Evolutionary conservation across 805 yeast genomes (phyloP), one percentile per base, ranked within the genome.

Genomic region (Kuraishia piskuri): DNA sequence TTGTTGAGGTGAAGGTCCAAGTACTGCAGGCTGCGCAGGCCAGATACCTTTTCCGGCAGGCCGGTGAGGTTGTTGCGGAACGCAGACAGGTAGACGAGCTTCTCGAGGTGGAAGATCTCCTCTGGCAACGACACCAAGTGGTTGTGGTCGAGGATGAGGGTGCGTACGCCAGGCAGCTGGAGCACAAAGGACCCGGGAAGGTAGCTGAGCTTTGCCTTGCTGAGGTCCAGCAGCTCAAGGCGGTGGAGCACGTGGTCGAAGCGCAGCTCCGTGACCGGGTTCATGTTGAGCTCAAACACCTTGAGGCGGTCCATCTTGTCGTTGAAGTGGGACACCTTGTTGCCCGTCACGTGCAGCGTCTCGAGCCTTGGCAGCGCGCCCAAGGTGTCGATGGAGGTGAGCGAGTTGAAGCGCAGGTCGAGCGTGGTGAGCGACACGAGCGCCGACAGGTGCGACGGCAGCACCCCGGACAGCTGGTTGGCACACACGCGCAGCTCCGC

Each of bases 1-100:
- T 90, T 90, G 68, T 92, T 92, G 47, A 88, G 80, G 68, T 92
- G 97, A 47, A 90, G 69, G 66, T 92, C 97, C 53, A 92, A 72
- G 49, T 77, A 73, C 60, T 78, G 83, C 57, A 92, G 74, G 26
- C 79, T 76, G 2, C 73, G 68, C 53, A 91, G 73, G 17, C 74
- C 62, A 2, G 88, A 84, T 36, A 94, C 78, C 12, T 80, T 78
- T 2, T 72, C 66, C 0, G 98, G 97, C 14, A 94, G 62, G 1
- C 76, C 67, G 53, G 85, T 86, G 54, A 94, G 69, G 59, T 88
- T 87, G 64, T 94, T 94, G 52, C 83, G 82, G 52, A 80, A 83
- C 1, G 84, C 74, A 2, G 96, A 88, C 44, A 94, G 71, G 55
- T 80, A 80, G 1, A 80, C 77, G 61, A 94, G 72, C 54, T 76